Percentiles rank a stretch among this genome's conserved stretches.
Evolutionary conservation across 176 grass and related monocot genomes (phyloP).

Genomic region (Poa annua): DNA sequence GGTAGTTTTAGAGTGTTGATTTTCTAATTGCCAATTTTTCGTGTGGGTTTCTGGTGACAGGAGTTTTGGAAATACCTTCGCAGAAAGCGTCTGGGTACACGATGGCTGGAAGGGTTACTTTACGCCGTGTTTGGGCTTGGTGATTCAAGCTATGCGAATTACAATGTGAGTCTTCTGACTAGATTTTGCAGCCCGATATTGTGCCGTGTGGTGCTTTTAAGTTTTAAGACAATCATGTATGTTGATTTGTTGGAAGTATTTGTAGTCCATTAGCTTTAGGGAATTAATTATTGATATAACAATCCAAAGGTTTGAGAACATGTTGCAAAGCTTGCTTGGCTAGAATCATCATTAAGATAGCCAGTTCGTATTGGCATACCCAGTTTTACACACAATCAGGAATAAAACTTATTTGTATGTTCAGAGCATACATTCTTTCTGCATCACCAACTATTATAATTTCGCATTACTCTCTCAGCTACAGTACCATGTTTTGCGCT

Average conservation of each 20-base stretch:
- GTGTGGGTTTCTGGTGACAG: slow-evolving; percentile 36
- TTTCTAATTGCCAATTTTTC: slow-evolving; percentile 18
- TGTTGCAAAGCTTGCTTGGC: slow-evolving; percentile 7
- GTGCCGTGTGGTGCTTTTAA: not conserved
- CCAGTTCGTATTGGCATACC: not conserved
- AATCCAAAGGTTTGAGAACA: not conserved
- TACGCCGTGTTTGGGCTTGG: slow-evolving; percentile 85
- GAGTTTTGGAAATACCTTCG: slow-evolving; percentile 77
- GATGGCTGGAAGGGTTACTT: slow-evolving; percentile 62
- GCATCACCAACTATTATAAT: not conserved
- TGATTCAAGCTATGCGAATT: slow-evolving; percentile 85
- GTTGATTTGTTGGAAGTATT: not conserved
- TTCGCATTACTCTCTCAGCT: not conserved
- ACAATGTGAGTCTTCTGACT: slow-evolving; percentile 58
- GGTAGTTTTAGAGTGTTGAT: not conserved
- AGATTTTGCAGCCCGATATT: slow-evolving; percentile 13
- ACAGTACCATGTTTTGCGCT: not conserved
- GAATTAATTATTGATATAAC: not conserved
- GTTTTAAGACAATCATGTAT: not conserved
- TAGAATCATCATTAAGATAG: not conserved
- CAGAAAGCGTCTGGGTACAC: slow-evolving; percentile 49
- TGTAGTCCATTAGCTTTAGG: not conserved
- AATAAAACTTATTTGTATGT: slow-evolving; percentile 10
- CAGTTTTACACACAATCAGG: not conserved
- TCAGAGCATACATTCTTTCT: not conserved